Evolutionary conservation across 257 asterid species (phyloP).

Genomic region (Solanum sitiens): DNA sequence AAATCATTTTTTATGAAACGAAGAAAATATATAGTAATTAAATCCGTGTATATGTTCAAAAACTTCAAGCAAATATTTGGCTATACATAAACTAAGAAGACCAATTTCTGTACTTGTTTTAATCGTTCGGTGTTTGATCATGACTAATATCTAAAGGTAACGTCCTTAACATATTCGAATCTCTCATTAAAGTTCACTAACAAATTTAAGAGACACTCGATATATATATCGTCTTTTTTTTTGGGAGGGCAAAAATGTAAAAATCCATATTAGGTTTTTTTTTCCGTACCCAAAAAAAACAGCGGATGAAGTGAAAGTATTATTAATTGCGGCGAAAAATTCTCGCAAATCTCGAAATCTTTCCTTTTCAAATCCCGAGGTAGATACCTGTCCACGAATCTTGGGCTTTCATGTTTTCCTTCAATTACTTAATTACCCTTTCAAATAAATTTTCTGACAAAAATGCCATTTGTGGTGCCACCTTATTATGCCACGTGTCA

Average conservation of each 20-base stretch:
- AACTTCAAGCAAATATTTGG: not conserved
- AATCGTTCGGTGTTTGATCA: not conserved
- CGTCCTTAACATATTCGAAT: not conserved
- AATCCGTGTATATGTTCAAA: not conserved
- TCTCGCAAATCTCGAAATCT: not conserved
- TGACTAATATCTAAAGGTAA: too few relatives aligned
- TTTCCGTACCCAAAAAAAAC: not conserved
- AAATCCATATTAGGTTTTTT: not conserved
- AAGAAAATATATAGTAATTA: too few relatives aligned
- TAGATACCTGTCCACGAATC: conserved; percentile 16
- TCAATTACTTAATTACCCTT: not conserved
- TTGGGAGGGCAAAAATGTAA: not conserved
- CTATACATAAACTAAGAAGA: not conserved
- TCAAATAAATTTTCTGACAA: not conserved
- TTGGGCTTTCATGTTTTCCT: not conserved
- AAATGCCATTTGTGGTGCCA: not conserved
- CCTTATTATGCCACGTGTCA: not conserved
- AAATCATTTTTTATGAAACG: too few relatives aligned
- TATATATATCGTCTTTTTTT: not conserved
- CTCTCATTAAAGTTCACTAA: not conserved
- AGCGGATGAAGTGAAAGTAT: not conserved
- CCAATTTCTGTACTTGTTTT: not conserved
- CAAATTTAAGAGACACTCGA: not conserved
- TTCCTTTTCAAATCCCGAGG: conserved; percentile 17
- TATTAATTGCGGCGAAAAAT: not conserved